Evolutionary conservation across 2,329 filamentous ascomycete genomes (phyloP), one percentile per base, ranked within the genome.

Genomic region (Drechslera avenae): DNA sequence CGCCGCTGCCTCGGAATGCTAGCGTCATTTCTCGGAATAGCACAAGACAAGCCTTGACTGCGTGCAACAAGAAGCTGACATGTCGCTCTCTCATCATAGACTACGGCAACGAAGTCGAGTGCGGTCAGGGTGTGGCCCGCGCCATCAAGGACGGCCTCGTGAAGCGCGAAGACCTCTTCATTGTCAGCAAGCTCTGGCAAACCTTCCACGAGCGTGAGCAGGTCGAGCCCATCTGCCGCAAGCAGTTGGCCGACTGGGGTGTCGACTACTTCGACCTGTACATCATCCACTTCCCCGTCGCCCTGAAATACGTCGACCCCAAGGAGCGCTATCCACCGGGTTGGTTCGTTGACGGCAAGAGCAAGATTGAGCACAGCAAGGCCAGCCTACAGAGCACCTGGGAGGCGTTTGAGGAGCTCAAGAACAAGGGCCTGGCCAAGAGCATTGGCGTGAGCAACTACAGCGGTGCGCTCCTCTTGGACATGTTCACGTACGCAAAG

Each of bases 111-210:
- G 69, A 74, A 57, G 66, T 69, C 49, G 71, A 73, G 52, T 64
- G 60, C 44, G 71, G 69, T 17, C 61, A 72, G 36, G 71, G 69
- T 50, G 64, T 74, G 17, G 68, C 71, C 36, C 67, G 67, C 34
- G 70, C 70, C 36, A 72, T 73, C 65, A 73, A 73, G 50, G 71
- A 73, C 7, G 71, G 71, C 19, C 57, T 73, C 37, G 67, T 71
- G 19, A 72, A 73, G 61, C 68, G 71, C 39, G 85, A 89, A 75
- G 90, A 96, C 18, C 88, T 96, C 72, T 96, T 96, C 84, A 86
- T 96, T 71, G 90, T 92, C 59, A 91, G 88, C 76, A 96, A 96
- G 81, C 87, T 96, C 51, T 96, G 91, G 91, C 91, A 93, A 79
- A 87, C 86, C 61, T 96, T 91, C 84, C 90, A 96, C 80, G 88